Conservation (phyloP, 2,329 filamentous ascomycete species). For the Pseudopyricularia javanii region DNA sequence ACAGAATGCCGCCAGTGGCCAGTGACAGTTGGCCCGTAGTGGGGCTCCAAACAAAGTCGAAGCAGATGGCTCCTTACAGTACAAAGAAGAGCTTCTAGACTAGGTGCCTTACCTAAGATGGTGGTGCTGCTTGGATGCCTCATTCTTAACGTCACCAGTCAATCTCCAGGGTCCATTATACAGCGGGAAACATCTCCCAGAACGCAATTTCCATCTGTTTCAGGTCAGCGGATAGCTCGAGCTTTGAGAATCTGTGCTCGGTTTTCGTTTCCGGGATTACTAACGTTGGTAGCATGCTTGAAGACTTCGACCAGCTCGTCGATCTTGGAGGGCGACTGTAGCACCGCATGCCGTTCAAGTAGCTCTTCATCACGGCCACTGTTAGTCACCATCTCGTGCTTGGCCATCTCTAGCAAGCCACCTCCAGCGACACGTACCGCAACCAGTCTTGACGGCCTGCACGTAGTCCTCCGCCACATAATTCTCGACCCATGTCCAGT, state of each 20-base stretch:
- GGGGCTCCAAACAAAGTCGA: no score
- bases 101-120: no score
- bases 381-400: not conserved
- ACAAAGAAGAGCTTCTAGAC: no score
- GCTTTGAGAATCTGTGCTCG: not conserved
- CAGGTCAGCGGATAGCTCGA: slow-evolving; percentile 8
- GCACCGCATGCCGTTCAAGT: slow-evolving; percentile 61
- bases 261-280: slow-evolving; percentile 9
- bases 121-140: no score
- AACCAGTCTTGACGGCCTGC: slow-evolving; percentile 57
- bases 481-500: slow-evolving; percentile 86
- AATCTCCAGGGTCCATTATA: not conserved
- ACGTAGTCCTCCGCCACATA: slow-evolving; percentile 74
- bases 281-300: slow-evolving; percentile 71
- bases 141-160: no score
- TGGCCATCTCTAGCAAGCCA: not conserved
- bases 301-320: slow-evolving; percentile 80
- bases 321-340: slow-evolving; percentile 61
- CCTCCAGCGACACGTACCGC: slow-evolving; percentile 34
- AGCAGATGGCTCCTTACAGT: not conserved
- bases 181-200: slow-evolving; percentile 48
- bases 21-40: not conserved
- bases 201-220: slow-evolving; percentile 61
- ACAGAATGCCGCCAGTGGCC: not conserved
- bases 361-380: slow-evolving; percentile 37